Evolutionary conservation across 306 rosid genomes (phyloP), one percentile per base, ranked within the genome.

Genomic region (Acacia melanoxylon): DNA sequence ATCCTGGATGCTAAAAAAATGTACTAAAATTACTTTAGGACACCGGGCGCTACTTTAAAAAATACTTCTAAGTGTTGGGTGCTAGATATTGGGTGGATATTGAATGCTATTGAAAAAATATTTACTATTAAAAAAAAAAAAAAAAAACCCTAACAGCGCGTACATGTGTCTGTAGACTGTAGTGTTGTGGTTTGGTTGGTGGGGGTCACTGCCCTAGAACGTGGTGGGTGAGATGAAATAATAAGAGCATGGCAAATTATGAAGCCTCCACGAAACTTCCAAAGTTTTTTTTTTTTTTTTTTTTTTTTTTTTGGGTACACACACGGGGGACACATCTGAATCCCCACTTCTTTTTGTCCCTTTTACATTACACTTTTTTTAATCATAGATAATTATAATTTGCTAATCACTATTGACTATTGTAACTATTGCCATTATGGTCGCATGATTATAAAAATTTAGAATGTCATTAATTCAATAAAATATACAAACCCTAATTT

Each of bases 121-220:
- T 29, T n/a, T n/a, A n/a, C n/a, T n/a, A n/a, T n/a, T n/a, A n/a
- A n/a, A n/a, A n/a, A n/a, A n/a, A n/a, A n/a, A n/a, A n/a, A n/a
- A n/a, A n/a, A n/a, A n/a, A n/a, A n/a, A n/a, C n/a, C n/a, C n/a
- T n/a, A n/a, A n/a, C n/a, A n/a, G 31, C 31, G 31, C 49, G 9
- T 73, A 85, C 83, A 88, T 31, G 82, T 88, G 88, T 84, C 69
- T 78, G 19, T 22, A 25, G 88, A 83, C 69, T 78, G 19, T 22
- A 25, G 59, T 52, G 19, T 24, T 52, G 75, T 77, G 89, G 88
- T 51, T 61, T 71, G 67, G 77, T 62, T 71, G 70, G 77, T 62
- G 4, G 27, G 68, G 54, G 82, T 84, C 0, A 16, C 58, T 2
- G 8, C 24, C 7, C 75, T 86, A 85, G 82, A 67, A 56, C 48